phyloP scores from a whole-genome alignment of 129 eudicot species.

The Flaveria robusta region DNA sequence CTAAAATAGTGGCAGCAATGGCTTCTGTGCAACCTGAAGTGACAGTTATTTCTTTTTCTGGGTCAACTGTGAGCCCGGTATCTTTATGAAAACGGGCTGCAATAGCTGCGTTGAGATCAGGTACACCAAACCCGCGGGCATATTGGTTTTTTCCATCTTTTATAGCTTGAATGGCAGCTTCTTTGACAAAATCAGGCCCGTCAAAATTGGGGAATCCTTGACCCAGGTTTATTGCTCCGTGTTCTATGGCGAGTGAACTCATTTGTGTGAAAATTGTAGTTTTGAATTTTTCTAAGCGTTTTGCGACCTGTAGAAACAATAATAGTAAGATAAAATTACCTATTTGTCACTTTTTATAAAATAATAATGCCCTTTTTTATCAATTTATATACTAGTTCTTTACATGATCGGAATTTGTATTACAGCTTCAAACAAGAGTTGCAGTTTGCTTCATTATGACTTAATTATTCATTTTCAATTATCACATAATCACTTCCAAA shows the following conservation, averaged over 20 bases:
- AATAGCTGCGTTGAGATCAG: slow-evolving; percentile 84
- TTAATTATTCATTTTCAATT: background rate
- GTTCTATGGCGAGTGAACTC: slow-evolving; percentile 93
- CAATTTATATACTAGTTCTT: background rate
- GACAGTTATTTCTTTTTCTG: slow-evolving; percentile 89
- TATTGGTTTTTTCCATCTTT: slow-evolving; percentile 91
- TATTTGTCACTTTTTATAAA: background rate
- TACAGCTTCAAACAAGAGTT: background rate
- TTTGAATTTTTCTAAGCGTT: slow-evolving; percentile 94
- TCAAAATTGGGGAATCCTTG: slow-evolving; percentile 99
- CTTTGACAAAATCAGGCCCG: slow-evolving; percentile 96
- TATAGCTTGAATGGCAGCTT: slow-evolving; percentile 93
- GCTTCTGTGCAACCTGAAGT: slow-evolving; percentile 99
- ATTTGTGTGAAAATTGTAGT: slow-evolving; percentile 96
- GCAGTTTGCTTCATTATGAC: background rate
- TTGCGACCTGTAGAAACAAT: slow-evolving; percentile 68
- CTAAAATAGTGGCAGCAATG: slow-evolving; percentile 92
- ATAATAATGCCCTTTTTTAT: background rate
- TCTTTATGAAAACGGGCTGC: slow-evolving; percentile 86
- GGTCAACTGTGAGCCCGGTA: slow-evolving; percentile 70
- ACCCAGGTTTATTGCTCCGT: slow-evolving; percentile 93
- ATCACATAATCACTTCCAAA: slow-evolving; percentile 5
- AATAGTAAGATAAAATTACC: background rate
- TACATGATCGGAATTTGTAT: background rate
- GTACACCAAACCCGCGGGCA: slow-evolving; percentile 95